Evolutionary conservation across 2,329 filamentous ascomycete species (phyloP), one percentile per base, ranked within the genome.

Genomic region (Sporothrix brunneoviolacea): DNA sequence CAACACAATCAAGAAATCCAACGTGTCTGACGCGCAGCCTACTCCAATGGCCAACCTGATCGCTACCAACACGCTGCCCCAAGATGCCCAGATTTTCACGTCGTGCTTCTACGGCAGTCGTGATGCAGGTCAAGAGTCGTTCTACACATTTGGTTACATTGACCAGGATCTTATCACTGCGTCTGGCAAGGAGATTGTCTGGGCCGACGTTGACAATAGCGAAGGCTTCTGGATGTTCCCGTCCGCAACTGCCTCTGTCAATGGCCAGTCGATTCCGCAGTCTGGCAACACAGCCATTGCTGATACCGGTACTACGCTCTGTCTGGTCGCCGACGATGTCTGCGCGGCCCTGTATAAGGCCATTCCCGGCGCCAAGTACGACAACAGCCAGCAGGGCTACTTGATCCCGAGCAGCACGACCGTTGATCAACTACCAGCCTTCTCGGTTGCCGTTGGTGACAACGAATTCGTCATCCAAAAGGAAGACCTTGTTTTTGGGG

Each of bases 101-200:
- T 79, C 74, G 18, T 80, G 80, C 51, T 72, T 86, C 40, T 80
- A 80, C 56, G 73, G 75, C 58, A 69, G 73, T 65, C 69, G 74
- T 40, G 77, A 82, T 59, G 65, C 72, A 48, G 61, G 68, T 30
- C 57, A 62, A 38, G 65, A 73, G 53, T 77, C 75, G 0, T 88
- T 86, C 69, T 88, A 84, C 68, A 88, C 84, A 1, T 88, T 88
- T 56, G 85, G 85, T 18, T 84, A 73, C 64, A 83, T 88, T 60
- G 84, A 88, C 59, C 61, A 83, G 56, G 73, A 76, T n/a, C 73
- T 78, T 0, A 70, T 86, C 42, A 72, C 69, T 49, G 69, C 71
- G 4, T 74, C 75, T 2, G 74, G 73, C 27, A 62, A 75, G 54
- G 70, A 79, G 2, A 76, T 84, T 35, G 64, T 71, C 56, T 88